phyloP scores from a whole-genome alignment of 805 yeast genomes.

The Candida tallmaniae region DNA sequence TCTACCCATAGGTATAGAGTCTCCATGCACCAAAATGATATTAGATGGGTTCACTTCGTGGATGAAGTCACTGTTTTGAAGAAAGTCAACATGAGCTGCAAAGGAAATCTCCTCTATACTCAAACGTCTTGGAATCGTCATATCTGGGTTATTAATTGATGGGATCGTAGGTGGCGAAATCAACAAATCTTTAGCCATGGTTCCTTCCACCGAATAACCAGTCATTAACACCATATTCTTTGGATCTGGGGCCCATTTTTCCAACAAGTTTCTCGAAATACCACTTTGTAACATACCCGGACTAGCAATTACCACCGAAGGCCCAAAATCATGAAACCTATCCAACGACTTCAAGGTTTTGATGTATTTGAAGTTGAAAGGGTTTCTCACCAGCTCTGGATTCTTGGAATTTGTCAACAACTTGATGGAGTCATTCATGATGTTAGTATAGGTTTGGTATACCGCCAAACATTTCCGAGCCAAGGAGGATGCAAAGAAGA shows the following conservation, averaged over 20 bases:
- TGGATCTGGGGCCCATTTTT: slow-evolving; percentile 97
- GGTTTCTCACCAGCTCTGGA: slow-evolving; percentile 50
- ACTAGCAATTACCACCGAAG: slow-evolving; percentile 92
- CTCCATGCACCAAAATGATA: slow-evolving; percentile 94
- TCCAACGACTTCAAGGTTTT: slow-evolving; percentile 77
- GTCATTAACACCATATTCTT: slow-evolving; percentile 84
- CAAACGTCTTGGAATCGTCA: slow-evolving; percentile 80
- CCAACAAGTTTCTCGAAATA: slow-evolving; percentile 83
- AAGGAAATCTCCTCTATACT: slow-evolving; percentile 91
- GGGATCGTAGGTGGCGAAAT: slow-evolving; percentile 91
- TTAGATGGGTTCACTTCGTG: slow-evolving; percentile 81
- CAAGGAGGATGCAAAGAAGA: slow-evolving; percentile 87
- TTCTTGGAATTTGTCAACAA: slow-evolving; percentile 42
- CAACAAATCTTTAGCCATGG: slow-evolving; percentile 87
- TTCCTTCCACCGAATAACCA: slow-evolving; percentile 98
- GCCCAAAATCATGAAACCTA: slow-evolving; percentile 86
- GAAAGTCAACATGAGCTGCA: slow-evolving; percentile 99
- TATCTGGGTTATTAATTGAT: slow-evolving; percentile 73
- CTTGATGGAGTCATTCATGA: slow-evolving; percentile 93
- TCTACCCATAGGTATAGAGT: slow-evolving; percentile 97
- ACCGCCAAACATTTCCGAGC: slow-evolving; percentile 98
- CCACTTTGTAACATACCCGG: slow-evolving; percentile 99
- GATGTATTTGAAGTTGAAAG: slow-evolving; percentile 84
- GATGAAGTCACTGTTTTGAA: slow-evolving; percentile 87
- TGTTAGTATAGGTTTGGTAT: slow-evolving; percentile 90